Conservation (phyloP, 768 basidiomycete genomes). For the Lentinula aciculospora region DNA sequence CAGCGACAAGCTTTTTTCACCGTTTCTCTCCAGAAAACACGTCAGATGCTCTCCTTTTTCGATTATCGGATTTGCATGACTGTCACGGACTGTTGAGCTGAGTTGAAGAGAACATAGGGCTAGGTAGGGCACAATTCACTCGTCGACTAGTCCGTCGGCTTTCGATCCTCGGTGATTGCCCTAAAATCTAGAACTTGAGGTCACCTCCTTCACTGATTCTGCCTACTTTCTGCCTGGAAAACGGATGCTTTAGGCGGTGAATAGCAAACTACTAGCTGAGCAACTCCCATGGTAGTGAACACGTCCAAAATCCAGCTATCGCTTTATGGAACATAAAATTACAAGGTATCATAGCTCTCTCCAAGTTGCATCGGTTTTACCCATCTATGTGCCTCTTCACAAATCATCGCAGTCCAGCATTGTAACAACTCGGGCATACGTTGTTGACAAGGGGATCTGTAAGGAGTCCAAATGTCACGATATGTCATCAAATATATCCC, state of each 20-base stretch:
- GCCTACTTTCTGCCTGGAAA: not conserved
- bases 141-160: not conserved
- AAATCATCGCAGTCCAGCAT: conserved; percentile 1
- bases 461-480: conserved; percentile 2
- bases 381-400: not conserved
- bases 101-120: not conserved
- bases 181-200: not conserved
- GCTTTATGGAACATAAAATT: not conserved
- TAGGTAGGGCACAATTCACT: not conserved
- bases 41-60: not conserved
- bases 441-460: conserved; percentile 29
- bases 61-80: not conserved
- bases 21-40: not conserved
- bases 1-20: too few relatives aligned
- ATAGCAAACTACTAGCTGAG: not conserved
- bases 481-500: conserved; percentile 8
- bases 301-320: not conserved
- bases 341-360: conserved; percentile 2
- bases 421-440: conserved; percentile 25
- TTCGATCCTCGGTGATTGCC: not conserved
- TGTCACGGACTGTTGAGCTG: not conserved
- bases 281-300: not conserved
- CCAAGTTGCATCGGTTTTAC: not conserved
- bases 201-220: not conserved
- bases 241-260: not conserved